Evolutionary conservation across 345 rosid species (phyloP).

Genomic region (Eutrema japonicum): DNA sequence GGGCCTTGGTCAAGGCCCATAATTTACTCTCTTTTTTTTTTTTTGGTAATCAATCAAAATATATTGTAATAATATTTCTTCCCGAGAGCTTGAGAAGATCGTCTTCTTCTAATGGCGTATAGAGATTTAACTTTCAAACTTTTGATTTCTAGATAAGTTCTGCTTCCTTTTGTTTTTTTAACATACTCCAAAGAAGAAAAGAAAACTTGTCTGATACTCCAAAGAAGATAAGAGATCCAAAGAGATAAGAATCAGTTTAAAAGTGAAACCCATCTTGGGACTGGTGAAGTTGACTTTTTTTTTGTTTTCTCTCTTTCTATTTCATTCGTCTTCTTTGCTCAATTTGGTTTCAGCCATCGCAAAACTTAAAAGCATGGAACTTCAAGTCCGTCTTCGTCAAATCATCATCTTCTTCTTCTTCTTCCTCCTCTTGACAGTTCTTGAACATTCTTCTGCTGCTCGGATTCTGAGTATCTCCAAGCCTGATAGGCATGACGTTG

Average conservation of each 20-base stretch:
- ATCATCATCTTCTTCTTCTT: constrained; percentile 15
- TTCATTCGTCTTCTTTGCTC: background rate
- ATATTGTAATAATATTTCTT: background rate
- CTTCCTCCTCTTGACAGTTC: constrained; percentile 19
- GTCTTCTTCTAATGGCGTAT: background rate
- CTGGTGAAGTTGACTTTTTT: background rate
- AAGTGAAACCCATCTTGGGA: background rate
- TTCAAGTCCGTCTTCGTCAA: constrained; percentile 4
- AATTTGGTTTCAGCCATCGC: background rate
- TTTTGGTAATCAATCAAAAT: too few relatives aligned
- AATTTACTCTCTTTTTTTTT: background rate
- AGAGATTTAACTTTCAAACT: background rate
- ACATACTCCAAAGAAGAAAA: background rate
- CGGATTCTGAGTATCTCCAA: constrained; percentile 50
- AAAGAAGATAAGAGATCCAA: constrained; percentile 7
- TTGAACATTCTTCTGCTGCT: constrained; percentile 45
- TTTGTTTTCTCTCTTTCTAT: background rate
- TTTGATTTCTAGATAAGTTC: background rate
- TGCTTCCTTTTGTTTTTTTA: background rate
- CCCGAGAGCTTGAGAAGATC: background rate
- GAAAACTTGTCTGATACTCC: background rate
- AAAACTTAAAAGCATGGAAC: constrained; percentile 28
- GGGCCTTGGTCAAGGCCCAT: background rate
- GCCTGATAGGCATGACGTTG: constrained; percentile 63
- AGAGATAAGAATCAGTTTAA: constrained; percentile 3